These are phyloP conservation scores for Clitopilus hobsonii DNA, from an alignment of 768 basidiomycete genomes.

Conservation along the genomic window DNA sequence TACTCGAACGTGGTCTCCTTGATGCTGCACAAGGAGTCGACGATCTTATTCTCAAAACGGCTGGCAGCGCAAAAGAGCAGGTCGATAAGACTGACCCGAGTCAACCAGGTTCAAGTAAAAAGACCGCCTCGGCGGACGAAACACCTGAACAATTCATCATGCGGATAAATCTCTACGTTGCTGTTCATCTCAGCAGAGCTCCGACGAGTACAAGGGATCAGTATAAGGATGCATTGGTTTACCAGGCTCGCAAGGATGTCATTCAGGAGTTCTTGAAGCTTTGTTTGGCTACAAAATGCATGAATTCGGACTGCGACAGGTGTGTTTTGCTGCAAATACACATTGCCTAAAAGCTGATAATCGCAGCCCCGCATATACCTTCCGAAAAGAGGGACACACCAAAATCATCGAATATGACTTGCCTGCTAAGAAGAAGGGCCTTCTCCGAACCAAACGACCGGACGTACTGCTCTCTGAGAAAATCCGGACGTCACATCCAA, in stretches of 20 bases:
- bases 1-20: conserved; percentile 87
- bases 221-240: conserved; percentile 87
- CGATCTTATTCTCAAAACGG: conserved; percentile 47
- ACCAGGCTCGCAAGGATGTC: conserved; percentile 78
- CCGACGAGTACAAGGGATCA: conserved; percentile 65
- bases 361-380: conserved; percentile 72
- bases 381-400: conserved; percentile 89
- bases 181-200: conserved; percentile 42
- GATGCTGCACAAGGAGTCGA: conserved; percentile 78
- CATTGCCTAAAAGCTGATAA: background rate
- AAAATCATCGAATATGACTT: conserved; percentile 96
- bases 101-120: conserved; percentile 34
- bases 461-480: conserved; percentile 66
- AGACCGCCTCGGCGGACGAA: conserved; percentile 45
- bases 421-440: conserved; percentile 68
- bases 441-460: conserved; percentile 58
- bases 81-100: conserved; percentile 1
- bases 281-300: conserved; percentile 68
- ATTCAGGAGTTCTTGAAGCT: conserved; percentile 78
- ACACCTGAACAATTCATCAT: conserved; percentile 54
- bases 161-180: conserved; percentile 64
- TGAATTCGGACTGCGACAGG: conserved; percentile 75
- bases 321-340: conserved; percentile 36
- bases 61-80: conserved; percentile 21
- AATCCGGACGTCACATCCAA: conserved; percentile 12